Conservation (phyloP, 1,284 basidiomycete genomes). For the Ceratobasidium sp. region DNA sequence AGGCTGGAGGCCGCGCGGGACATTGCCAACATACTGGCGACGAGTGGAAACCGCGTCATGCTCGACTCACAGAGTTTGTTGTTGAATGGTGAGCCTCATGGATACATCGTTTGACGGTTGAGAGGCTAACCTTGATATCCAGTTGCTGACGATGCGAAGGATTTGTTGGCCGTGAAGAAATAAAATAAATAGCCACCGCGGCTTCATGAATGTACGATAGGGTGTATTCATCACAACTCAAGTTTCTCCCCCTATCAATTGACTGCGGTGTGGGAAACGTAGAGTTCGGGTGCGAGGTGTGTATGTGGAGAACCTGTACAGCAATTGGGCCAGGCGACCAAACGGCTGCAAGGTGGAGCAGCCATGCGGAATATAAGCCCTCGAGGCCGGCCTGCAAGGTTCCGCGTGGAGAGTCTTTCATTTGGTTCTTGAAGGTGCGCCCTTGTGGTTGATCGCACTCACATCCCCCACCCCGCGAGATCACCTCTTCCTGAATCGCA, state of each 20-base stretch:
- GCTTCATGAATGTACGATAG: slow-evolving; percentile 27
- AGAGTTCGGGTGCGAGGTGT: slow-evolving; percentile 1
- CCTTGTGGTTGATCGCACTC: background rate
- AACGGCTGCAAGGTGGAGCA: slow-evolving; percentile 21
- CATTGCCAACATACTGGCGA: slow-evolving; percentile 81
- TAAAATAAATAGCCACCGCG: slow-evolving; percentile 46
- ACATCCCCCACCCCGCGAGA: background rate
- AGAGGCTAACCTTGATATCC: background rate
- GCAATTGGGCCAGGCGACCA: background rate
- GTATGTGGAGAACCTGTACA: slow-evolving; percentile 8
- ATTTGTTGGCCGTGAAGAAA: slow-evolving; percentile 55
- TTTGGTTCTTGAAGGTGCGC: slow-evolving; percentile 28
- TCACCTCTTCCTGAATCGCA: background rate
- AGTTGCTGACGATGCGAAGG: slow-evolving; percentile 55
- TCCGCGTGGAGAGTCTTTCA: slow-evolving; percentile 14
- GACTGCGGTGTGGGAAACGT: background rate
- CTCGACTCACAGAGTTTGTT: slow-evolving; percentile 91
- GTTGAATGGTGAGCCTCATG: slow-evolving; percentile 76
- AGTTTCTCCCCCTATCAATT: slow-evolving; percentile 23
- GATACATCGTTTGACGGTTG: background rate
- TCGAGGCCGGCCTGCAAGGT: slow-evolving; percentile 33
- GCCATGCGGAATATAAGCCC: slow-evolving; percentile 3
- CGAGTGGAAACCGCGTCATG: slow-evolving; percentile 93
- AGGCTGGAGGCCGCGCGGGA: slow-evolving; percentile 96
- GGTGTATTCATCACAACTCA: slow-evolving; percentile 28